phyloP scores from a whole-genome alignment of 495 filamentous ascomycete genomes.

The Lindgomyces ingoldianus region DNA sequence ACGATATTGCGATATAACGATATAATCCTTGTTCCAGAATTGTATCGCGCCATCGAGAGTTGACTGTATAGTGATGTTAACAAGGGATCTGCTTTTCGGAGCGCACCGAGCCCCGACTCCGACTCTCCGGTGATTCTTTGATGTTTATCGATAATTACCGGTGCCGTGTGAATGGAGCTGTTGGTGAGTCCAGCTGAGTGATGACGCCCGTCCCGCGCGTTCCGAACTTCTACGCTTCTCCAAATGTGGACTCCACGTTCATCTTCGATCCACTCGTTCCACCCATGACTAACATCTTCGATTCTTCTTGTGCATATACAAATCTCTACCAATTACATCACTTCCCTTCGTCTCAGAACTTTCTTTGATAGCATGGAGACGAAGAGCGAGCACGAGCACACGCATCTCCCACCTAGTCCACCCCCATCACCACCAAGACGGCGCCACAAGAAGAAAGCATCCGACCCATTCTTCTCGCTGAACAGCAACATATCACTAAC shows the following conservation, averaged over 20 bases:
- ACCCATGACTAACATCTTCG: not conserved
- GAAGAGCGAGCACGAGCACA: too few species aligned
- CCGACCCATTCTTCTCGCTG: constrained; percentile 32
- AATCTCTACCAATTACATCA: too few species aligned
- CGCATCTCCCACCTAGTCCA: constrained; percentile 22
- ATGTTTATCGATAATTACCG: not conserved
- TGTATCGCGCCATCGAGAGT: too few species aligned
- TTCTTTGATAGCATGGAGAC: too few species aligned
- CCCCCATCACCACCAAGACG: constrained; percentile 28
- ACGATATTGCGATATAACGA: too few species aligned
- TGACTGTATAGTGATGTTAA: too few species aligned
- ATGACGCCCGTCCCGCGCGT: too few species aligned
- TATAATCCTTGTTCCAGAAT: too few species aligned
- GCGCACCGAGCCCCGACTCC: not conserved
- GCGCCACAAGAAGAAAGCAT: constrained; percentile 17
- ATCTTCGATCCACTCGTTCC: not conserved
- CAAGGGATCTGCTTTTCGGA: not conserved
- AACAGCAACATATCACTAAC: not conserved
- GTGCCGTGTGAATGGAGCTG: too few species aligned
- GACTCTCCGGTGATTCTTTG: not conserved
- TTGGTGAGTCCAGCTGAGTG: too few species aligned
- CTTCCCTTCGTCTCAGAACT: not conserved
- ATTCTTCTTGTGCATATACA: not conserved
- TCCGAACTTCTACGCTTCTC: too few species aligned
- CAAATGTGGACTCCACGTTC: too few species aligned